These are phyloP conservation scores for Halocafeteria seosinensis DNA, from an alignment of 108 stramenopile genomes.

Conservation along the genomic window DNA sequence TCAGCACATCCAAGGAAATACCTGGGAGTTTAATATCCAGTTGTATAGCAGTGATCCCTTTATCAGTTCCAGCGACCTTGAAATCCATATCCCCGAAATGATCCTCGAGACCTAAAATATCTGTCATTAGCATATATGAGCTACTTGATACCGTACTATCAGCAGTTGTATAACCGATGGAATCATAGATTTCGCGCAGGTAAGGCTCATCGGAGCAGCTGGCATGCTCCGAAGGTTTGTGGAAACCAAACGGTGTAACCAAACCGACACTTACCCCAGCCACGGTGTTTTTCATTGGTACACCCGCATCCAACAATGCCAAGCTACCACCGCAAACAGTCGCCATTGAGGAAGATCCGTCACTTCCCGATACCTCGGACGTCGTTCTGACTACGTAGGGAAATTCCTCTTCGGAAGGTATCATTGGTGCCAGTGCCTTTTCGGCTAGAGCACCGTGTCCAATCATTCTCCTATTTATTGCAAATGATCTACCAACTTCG, in stretches of 20 bases:
- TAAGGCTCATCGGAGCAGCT: neutral
- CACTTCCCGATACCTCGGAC: constrained; percentile 56
- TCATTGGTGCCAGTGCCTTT: constrained; percentile 52
- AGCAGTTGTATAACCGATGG: neutral
- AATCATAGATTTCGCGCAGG: no score
- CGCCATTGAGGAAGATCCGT: constrained; percentile 64
- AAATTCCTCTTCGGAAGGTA: constrained; percentile 46
- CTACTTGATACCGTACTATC: neutral
- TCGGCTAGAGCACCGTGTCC: constrained; percentile 70
- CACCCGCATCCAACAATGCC: constrained; percentile 71
- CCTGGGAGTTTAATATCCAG: constrained; percentile 27
- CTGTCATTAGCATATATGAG: constrained; percentile 41
- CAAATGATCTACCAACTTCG: constrained; percentile 22
- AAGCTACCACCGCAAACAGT: constrained; percentile 51
- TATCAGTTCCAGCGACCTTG: constrained; percentile 62
- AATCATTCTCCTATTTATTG: constrained; percentile 46
- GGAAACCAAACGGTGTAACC: constrained; percentile 1
- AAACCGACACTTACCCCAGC: constrained; percentile 71
- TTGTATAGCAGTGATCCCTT: constrained; percentile 65
- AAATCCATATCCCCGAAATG: constrained; percentile 78
- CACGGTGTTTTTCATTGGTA: constrained; percentile 54
- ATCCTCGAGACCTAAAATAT: constrained; percentile 74
- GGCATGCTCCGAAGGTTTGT: neutral
- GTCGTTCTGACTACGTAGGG: constrained; percentile 65
- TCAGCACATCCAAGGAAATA: constrained; percentile 30